A percentile compares a stretch with the other conserved stretches of the same genome.
Evolutionary conservation across 1,284 basidiomycete species (phyloP).

Genomic region (Puccinia novopanici): DNA sequence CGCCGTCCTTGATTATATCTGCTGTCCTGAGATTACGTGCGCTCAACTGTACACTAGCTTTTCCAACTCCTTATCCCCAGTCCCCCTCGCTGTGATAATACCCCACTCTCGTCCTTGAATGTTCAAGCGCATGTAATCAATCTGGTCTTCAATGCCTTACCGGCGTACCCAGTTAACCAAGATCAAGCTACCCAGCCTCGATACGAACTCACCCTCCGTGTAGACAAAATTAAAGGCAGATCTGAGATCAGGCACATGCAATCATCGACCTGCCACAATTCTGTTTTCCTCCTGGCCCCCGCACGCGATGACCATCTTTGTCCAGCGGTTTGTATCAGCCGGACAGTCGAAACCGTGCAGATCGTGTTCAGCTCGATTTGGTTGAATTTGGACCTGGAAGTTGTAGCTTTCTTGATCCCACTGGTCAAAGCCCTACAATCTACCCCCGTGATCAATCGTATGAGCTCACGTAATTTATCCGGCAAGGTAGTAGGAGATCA

Average conservation of each 20-base stretch:
- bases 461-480: background rate
- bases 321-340: conserved; percentile 9
- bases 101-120: conserved; percentile 16
- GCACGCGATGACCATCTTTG: conserved; percentile 20
- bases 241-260: background rate
- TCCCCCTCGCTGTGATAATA: background rate
- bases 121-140: background rate
- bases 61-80: background rate
- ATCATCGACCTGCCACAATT: background rate
- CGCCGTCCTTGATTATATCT: background rate
- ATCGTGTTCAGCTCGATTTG: conserved; percentile 31
- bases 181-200: background rate
- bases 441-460: background rate
- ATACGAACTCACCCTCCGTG: conserved; percentile 1
- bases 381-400: conserved; percentile 19
- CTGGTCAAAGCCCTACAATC: conserved; percentile 9
- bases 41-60: conserved; percentile 12
- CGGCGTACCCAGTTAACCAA: background rate
- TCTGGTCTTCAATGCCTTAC: background rate
- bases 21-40: background rate
- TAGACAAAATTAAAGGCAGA: conserved; percentile 30
- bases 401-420: conserved; percentile 24
- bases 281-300: conserved; percentile 22
- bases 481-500: background rate
- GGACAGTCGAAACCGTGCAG: background rate